These are phyloP conservation scores for Vinca minor DNA, from an alignment of 257 asterid genomes.

Conservation along the genomic window DNA sequence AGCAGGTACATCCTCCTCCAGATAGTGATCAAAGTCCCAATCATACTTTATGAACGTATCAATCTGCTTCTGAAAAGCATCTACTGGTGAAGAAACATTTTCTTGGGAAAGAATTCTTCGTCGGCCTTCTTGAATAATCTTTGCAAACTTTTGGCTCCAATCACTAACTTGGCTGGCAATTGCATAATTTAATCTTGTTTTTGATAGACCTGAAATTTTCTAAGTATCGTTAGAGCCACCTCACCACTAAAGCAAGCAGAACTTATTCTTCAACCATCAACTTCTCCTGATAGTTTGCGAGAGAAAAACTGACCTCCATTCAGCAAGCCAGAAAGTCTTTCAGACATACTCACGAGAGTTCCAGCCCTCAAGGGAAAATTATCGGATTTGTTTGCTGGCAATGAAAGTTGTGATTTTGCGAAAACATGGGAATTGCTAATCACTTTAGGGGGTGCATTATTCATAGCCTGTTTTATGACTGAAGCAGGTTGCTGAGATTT, in stretches of 20 bases:
- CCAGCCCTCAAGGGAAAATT: too few species aligned
- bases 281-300: too few species aligned
- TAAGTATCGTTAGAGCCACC: background rate
- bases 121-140: slow-evolving; percentile 77
- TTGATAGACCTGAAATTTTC: slow-evolving; percentile 47
- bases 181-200: slow-evolving; percentile 52
- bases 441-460: slow-evolving; percentile 25
- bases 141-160: slow-evolving; percentile 63
- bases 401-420: slow-evolving; percentile 5
- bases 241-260: too few species aligned
- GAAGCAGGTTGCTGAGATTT: too few species aligned
- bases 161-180: slow-evolving; percentile 63
- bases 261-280: too few species aligned
- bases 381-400: too few species aligned
- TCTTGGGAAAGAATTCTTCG: slow-evolving; percentile 21
- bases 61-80: slow-evolving; percentile 84
- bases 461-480: too few species aligned
- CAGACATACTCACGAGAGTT: too few species aligned
- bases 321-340: too few species aligned
- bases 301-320: too few species aligned
- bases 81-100: slow-evolving; percentile 31
- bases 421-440: background rate
- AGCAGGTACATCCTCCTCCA: slow-evolving; percentile 94
- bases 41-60: slow-evolving; percentile 80
- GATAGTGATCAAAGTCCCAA: slow-evolving; percentile 96